A percentile compares a stretch with the other conserved stretches of the same genome.
Conservation (phyloP, 352 stramenopile genomes). For the Globisporangium ultimum region DNA sequence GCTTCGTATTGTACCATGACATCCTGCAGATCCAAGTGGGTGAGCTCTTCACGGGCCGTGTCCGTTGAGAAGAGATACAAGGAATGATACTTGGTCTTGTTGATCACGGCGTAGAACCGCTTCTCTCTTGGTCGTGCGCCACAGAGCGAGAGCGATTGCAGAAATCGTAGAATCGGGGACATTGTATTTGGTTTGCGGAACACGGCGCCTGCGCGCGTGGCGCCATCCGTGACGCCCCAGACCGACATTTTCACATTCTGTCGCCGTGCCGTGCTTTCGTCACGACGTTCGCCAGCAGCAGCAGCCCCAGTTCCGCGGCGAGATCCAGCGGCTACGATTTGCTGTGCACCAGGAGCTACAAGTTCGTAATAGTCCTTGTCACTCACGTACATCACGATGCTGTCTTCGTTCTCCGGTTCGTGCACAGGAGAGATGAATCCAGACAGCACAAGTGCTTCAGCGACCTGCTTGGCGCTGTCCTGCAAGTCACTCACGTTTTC, state of each 20-base stretch:
- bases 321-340: neutral
- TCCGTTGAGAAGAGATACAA: constrained; percentile 16
- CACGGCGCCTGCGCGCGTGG: constrained; percentile 22
- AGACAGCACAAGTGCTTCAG: constrained; percentile 25
- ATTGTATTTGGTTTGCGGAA: constrained; percentile 14
- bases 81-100: constrained; percentile 17
- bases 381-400: constrained; percentile 21
- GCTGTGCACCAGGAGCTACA: constrained; percentile 30
- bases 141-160: constrained; percentile 1
- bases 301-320: neutral
- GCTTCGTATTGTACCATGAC: constrained; percentile 16
- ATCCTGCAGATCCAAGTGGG: constrained; percentile 11
- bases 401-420: constrained; percentile 15
- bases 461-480: constrained; percentile 22
- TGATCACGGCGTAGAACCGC: constrained; percentile 18
- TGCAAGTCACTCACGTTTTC: constrained; percentile 18
- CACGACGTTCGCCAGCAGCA: neutral
- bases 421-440: constrained; percentile 29
- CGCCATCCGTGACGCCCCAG: constrained; percentile 32
- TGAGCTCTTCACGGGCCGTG: constrained; percentile 12
- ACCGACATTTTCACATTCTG: constrained; percentile 21
- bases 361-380: constrained; percentile 46
- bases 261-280: neutral
- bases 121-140: constrained; percentile 1
- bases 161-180: neutral